phyloP scores from a whole-genome alignment of 129 eudicot genomes.

The Flaveria robusta region DNA sequence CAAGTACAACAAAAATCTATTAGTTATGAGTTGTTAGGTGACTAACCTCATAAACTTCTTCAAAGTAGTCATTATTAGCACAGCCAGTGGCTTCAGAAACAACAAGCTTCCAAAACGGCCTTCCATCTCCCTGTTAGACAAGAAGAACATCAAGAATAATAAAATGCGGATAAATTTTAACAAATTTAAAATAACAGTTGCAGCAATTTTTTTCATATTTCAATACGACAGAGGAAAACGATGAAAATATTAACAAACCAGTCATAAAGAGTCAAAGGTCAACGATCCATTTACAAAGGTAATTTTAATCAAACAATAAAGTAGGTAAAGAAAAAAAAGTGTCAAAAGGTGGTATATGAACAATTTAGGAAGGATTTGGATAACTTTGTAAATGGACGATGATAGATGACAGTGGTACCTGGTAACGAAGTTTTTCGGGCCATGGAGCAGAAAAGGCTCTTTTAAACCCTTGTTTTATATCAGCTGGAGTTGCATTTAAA shows the following conservation, averaged over 20 bases:
- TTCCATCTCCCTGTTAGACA: slow-evolving; percentile 76
- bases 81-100: slow-evolving; percentile 99
- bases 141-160: background rate
- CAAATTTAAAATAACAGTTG: background rate
- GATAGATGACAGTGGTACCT: slow-evolving; percentile 41
- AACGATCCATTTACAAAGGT: background rate
- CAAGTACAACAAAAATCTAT: slow-evolving; percentile 2
- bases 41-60: slow-evolving; percentile 85
- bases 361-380: background rate
- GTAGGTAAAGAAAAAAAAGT: background rate
- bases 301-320: background rate
- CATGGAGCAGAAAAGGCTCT: slow-evolving; percentile 93
- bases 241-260: background rate
- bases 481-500: slow-evolving; percentile 57
- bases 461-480: slow-evolving; percentile 88
- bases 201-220: background rate
- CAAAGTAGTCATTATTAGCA: slow-evolving; percentile 66
- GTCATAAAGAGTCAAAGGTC: background rate
- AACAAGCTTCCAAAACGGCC: slow-evolving; percentile 90
- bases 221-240: slow-evolving; percentile 1
- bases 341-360: background rate
- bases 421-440: slow-evolving; percentile 96
- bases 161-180: background rate
- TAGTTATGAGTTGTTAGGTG: background rate
- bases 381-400: background rate